Evolutionary conservation across 208 protist species (phyloP), one percentile per base, ranked within the genome.

Genomic region (Leishmania tarentolae): DNA sequence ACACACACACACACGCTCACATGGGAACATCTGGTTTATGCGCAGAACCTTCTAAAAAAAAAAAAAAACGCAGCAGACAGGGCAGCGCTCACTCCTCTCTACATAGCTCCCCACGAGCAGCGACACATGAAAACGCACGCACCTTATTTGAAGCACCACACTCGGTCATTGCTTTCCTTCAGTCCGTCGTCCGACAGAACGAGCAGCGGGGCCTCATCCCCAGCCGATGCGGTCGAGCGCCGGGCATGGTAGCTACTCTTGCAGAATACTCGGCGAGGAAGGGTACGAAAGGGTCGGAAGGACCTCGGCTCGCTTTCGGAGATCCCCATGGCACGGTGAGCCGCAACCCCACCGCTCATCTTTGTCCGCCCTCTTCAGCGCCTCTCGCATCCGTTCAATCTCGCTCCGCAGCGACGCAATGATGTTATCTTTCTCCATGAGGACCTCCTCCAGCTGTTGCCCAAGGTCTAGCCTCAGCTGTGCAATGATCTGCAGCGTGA

Each of bases 391-490:
- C 66, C 76, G 31, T 6, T 56, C 78, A 47, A 94, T 96, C 76
- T 95, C 91, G 17, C 75, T 37, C 24, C 79, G 77, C 59, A 95
- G 89, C 56, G 71, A 72, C 5, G 73, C 79, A 50, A 95, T 90
- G 35, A 84, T 57, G 0, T 68, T 47, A 40, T 94, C 89, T 37
- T 88, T 91, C 74, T 89, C 81, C 19, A 82, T 68, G 35, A 94
- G 76, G 4, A 86, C 82, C n/a, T 91, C 65, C 80, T 86, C 80
- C 31, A 94, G 81, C 46, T 89, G 78, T 11, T 65, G 31, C 8
- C 80, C 79, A 35, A 95, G 66, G 65, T 91, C 87, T 19, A 73
- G 52, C 70, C 83, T 80, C 50, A 93, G 79, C 75, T 95, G 87
- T 24, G 52, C n/a, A 77, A 92, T 88, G 46, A 94, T 82, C 35